Evolutionary conservation across 2,329 filamentous ascomycete species (phyloP).

Genomic region (Hymenoscyphus salicellus): DNA sequence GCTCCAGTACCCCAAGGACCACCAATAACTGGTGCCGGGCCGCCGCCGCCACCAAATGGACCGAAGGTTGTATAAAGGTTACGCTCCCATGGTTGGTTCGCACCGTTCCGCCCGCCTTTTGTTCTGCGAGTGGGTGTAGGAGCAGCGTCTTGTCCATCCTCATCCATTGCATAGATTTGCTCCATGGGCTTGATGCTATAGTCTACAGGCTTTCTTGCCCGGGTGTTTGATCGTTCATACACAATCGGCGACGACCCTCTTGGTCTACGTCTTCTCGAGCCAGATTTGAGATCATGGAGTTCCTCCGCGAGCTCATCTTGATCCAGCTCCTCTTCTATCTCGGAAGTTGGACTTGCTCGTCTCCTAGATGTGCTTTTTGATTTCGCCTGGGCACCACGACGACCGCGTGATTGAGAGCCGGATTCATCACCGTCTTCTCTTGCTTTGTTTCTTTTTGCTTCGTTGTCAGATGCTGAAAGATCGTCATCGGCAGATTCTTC

Average conservation of each 20-base stretch:
- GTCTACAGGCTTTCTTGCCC: slow-evolving; percentile 67
- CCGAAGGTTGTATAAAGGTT: slow-evolving; percentile 86
- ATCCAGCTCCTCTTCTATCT: slow-evolving; percentile 57
- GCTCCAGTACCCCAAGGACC: slow-evolving; percentile 74
- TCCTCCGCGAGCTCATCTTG: slow-evolving; percentile 65
- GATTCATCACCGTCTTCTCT: slow-evolving; percentile 45
- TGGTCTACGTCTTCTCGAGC: slow-evolving; percentile 46
- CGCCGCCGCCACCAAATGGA: slow-evolving; percentile 84
- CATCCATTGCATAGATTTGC: slow-evolving; percentile 67
- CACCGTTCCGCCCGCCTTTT: slow-evolving; percentile 56
- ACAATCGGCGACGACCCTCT: slow-evolving; percentile 52
- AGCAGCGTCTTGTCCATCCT: slow-evolving; percentile 64
- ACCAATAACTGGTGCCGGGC: slow-evolving; percentile 48
- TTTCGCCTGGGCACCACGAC: slow-evolving; percentile 40
- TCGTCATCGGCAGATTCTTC: slow-evolving; percentile 43
- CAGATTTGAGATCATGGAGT: slow-evolving; percentile 55
- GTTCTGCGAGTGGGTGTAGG: slow-evolving; percentile 65
- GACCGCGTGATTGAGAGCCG: slow-evolving; percentile 51
- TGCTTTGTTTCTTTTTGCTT: slow-evolving; percentile 33
- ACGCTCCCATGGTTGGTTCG: slow-evolving; percentile 61
- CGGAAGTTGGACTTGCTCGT: slow-evolving; percentile 47
- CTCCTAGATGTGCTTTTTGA: slow-evolving; percentile 47
- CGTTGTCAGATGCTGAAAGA: slow-evolving; percentile 45
- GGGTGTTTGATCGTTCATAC: slow-evolving; percentile 53
- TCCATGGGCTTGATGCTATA: slow-evolving; percentile 83